Conservation (phyloP, 177 flowering plant genomes). For the Vitis hybrid region DNA sequence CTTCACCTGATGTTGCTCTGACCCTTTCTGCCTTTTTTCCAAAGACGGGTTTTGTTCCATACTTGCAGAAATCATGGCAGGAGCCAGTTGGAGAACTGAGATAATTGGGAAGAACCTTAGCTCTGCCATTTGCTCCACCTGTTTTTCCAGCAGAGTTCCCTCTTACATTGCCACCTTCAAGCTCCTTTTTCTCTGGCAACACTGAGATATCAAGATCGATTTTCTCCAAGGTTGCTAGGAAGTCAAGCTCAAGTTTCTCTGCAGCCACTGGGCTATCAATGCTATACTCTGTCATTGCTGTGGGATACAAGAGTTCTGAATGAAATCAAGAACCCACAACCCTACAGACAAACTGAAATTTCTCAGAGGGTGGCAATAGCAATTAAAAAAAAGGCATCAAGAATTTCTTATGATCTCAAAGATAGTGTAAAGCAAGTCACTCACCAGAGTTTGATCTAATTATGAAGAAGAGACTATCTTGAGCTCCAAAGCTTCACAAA, state of each 20-base stretch:
- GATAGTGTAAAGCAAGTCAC: background rate
- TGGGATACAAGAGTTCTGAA: no score
- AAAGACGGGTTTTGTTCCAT: slow-evolving; percentile 16
- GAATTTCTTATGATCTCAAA: background rate
- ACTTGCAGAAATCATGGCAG: slow-evolving; percentile 51
- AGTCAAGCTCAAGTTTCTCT: background rate
- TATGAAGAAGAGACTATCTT: background rate
- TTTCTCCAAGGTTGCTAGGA: no score
- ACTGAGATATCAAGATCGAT: background rate
- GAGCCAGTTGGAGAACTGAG: slow-evolving; percentile 26
- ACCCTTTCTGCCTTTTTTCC: slow-evolving; percentile 13
- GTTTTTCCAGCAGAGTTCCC: slow-evolving; percentile 14
- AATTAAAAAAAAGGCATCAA: background rate
- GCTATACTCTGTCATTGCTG: slow-evolving; percentile 12
- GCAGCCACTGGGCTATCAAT: slow-evolving; percentile 11
- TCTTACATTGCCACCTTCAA: background rate
- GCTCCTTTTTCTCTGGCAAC: slow-evolving; percentile 7
- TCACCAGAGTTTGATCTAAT: slow-evolving; percentile 1
- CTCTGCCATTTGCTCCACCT: background rate
- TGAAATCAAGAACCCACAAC: background rate
- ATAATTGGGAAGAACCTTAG: slow-evolving; percentile 28
- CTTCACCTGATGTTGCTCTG: background rate
- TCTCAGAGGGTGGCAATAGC: background rate
- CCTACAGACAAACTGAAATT: slow-evolving; percentile 10
- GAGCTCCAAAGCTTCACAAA: slow-evolving; percentile 7